Evolutionary conservation across 163 green algal genomes (phyloP).

Genomic region (Coccomyxa subellipsoidea): DNA sequence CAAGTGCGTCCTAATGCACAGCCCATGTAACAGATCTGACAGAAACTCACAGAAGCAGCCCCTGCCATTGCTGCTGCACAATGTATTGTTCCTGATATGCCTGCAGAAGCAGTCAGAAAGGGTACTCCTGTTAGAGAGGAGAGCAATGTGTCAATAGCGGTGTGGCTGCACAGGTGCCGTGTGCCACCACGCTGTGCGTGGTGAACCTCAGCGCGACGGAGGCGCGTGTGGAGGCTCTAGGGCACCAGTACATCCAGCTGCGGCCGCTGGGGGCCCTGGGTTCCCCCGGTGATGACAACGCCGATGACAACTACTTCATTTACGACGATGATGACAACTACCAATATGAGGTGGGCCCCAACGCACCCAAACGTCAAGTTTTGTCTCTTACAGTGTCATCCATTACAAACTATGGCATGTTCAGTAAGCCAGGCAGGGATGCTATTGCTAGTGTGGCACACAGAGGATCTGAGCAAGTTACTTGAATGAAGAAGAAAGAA

Average conservation of each 20-base stretch:
- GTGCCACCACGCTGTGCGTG: constrained; percentile 22
- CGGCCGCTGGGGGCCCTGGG: not conserved
- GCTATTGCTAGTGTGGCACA: too few species aligned
- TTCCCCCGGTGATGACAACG: not conserved
- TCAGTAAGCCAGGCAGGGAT: too few species aligned
- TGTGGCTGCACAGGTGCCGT: constrained; percentile 2
- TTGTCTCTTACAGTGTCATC: too few species aligned
- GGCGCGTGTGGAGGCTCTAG: constrained; percentile 18
- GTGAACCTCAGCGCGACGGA: constrained; percentile 17
- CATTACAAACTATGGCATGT: too few species aligned
- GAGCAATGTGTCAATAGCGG: not conserved
- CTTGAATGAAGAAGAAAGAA: too few species aligned
- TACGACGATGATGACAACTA: constrained; percentile 30
- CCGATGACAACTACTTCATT: constrained; percentile 9
- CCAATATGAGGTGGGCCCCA: constrained; percentile 16
- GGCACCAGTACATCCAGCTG: constrained; percentile 14
- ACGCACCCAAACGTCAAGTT: too few species aligned
- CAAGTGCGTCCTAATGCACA: not conserved
- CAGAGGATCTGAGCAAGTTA: too few species aligned
- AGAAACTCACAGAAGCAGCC: not conserved
- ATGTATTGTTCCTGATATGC: not conserved
- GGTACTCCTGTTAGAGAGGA: not conserved
- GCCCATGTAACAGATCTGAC: not conserved
- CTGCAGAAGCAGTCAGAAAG: not conserved
- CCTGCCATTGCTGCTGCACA: not conserved